A percentile compares a stretch with the other conserved stretches of the same genome.
Conservation (phyloP, 768 basidiomycete species). For the Dacryopinax primogenitus region DNA sequence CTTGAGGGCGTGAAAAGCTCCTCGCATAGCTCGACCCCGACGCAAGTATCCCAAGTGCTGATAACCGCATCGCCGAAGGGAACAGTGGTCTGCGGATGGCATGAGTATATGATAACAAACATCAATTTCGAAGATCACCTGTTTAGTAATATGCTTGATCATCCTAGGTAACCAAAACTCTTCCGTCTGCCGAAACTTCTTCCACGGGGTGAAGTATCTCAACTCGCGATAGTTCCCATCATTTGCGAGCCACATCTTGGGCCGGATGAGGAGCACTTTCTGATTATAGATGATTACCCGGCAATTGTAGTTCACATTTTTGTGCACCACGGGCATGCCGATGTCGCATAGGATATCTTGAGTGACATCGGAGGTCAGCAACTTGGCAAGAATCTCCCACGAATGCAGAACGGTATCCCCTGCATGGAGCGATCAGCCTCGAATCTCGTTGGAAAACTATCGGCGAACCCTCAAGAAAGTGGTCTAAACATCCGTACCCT, state of each 20-base stretch:
- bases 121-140: slow-evolving; percentile 37
- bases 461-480: slow-evolving; percentile 78
- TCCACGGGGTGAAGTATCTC: slow-evolving; percentile 90
- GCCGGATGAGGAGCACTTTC: slow-evolving; percentile 84
- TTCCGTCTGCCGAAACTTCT: slow-evolving; percentile 76
- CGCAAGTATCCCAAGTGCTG: slow-evolving; percentile 87
- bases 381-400: slow-evolving; percentile 93
- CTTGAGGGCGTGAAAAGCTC: slow-evolving; percentile 94
- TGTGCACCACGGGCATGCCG: slow-evolving; percentile 96
- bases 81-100: slow-evolving; percentile 56
- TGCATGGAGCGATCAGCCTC: slow-evolving; percentile 25
- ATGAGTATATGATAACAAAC: slow-evolving; percentile 4
- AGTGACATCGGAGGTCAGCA: slow-evolving; percentile 65
- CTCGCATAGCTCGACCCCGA: slow-evolving; percentile 94
- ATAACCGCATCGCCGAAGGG: slow-evolving; percentile 93
- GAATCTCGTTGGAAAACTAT: neutral
- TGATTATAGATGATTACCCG: slow-evolving; percentile 76
- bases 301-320: slow-evolving; percentile 97
- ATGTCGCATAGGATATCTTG: slow-evolving; percentile 88
- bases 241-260: slow-evolving; percentile 99
- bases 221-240: slow-evolving; percentile 90
- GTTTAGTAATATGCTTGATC: slow-evolving; percentile 75
- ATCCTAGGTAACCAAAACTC: slow-evolving; percentile 86
- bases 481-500: slow-evolving; percentile 95
- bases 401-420: slow-evolving; percentile 94